These are phyloP conservation scores for Liriodendron chinense DNA, from an alignment of 164 flowering plant genomes.

Conservation along the genomic window DNA sequence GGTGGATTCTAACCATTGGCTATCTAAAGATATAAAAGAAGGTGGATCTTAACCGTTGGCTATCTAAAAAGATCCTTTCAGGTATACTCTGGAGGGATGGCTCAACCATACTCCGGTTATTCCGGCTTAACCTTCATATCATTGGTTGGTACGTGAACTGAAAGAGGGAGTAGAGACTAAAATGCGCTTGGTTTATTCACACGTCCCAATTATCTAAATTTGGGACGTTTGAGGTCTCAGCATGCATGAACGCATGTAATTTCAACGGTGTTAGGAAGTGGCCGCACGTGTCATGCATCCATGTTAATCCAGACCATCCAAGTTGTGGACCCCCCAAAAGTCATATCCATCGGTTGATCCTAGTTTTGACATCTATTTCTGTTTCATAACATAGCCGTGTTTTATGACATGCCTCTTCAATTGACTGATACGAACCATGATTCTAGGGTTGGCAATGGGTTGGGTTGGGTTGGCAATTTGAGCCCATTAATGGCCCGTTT, in stretches of 20 bases:
- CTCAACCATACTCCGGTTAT: neutral
- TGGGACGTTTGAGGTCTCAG: neutral
- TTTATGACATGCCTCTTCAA: too few relatives aligned
- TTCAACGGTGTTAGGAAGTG: neutral
- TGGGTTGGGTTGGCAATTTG: too few relatives aligned
- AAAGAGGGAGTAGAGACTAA: neutral
- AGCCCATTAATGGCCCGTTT: too few relatives aligned
- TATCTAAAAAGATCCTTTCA: neutral
- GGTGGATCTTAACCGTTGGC: neutral
- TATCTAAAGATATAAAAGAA: too few relatives aligned
- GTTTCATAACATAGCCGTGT: too few relatives aligned
- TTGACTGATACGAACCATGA: too few relatives aligned
- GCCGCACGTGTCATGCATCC: neutral
- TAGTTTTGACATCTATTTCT: too few relatives aligned
- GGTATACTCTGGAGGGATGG: neutral
- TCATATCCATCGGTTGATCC: neutral
- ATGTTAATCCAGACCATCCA: neutral
- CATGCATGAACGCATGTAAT: neutral
- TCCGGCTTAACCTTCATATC: neutral
- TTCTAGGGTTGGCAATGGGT: too few relatives aligned
- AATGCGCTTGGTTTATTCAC: neutral
- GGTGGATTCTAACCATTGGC: too few relatives aligned
- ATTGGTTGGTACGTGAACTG: neutral
- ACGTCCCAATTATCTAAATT: neutral
- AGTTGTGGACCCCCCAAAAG: neutral